Evolutionary conservation across 192 early-diverging fungal genomes (phyloP).

Genomic region (Coemansia sp.): DNA sequence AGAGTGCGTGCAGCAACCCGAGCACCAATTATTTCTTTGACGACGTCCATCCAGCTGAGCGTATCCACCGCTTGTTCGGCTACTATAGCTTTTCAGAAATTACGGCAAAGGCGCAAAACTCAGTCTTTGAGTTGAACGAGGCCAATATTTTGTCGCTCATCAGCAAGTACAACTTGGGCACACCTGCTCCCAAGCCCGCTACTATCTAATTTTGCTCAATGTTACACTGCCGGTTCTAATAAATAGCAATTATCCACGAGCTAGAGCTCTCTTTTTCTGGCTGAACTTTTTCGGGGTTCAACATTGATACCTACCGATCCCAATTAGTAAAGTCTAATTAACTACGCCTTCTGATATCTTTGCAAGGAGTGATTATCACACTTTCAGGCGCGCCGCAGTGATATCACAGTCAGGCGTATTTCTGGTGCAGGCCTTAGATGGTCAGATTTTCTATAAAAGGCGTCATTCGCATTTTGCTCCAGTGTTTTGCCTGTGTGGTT

Average conservation of each 20-base stretch:
- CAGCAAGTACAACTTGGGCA: constrained; percentile 24
- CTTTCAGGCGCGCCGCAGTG: too few relatives aligned
- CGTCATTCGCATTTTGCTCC: too few relatives aligned
- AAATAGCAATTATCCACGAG: too few relatives aligned
- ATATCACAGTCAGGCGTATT: too few relatives aligned
- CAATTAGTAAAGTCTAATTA: too few relatives aligned
- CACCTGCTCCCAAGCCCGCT: constrained; percentile 29
- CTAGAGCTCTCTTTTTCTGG: too few relatives aligned
- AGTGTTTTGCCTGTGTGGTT: too few relatives aligned
- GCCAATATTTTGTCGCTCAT: constrained; percentile 24
- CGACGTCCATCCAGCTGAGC: constrained; percentile 42
- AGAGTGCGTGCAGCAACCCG: constrained; percentile 31
- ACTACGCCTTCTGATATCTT: too few relatives aligned
- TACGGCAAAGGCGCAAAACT: constrained; percentile 6
- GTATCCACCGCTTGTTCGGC: constrained; percentile 44
- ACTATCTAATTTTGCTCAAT: background rate
- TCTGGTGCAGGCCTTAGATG: too few relatives aligned
- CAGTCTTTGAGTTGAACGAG: constrained; percentile 15
- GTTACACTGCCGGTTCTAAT: background rate
- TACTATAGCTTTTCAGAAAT: constrained; percentile 29
- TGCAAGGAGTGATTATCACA: too few relatives aligned
- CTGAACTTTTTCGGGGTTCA: background rate
- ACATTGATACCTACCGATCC: too few relatives aligned
- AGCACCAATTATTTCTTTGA: constrained; percentile 49
- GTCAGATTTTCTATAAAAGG: too few relatives aligned